Percentiles rank a stretch among this genome's conserved stretches.
phyloP scores from a whole-genome alignment of 805 yeast species.

The Candida endomychidarum region DNA sequence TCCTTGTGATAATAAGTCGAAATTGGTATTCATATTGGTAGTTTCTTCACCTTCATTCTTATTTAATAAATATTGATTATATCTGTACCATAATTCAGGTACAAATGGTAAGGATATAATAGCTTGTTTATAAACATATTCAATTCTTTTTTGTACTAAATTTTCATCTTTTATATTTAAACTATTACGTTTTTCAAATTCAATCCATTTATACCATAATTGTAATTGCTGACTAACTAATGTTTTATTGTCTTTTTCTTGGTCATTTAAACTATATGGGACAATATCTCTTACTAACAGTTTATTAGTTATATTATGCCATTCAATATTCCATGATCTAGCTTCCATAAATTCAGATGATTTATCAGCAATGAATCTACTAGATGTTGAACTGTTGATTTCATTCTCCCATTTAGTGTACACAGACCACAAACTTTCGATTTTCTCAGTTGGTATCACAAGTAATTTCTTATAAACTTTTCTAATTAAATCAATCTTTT shows the following conservation, averaged over 20 bases:
- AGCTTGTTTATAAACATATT: slow-evolving; percentile 72
- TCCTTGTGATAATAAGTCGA: slow-evolving; percentile 54
- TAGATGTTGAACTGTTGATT: slow-evolving; percentile 70
- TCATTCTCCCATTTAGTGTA: slow-evolving; percentile 85
- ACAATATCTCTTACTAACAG: slow-evolving; percentile 44
- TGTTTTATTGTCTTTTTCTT: slow-evolving; percentile 13
- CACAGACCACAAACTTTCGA: slow-evolving; percentile 78
- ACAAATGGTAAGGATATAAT: slow-evolving; percentile 58
- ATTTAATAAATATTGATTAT: slow-evolving; percentile 31
- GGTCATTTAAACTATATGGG: slow-evolving; percentile 25
- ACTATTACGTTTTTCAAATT: slow-evolving; percentile 75
- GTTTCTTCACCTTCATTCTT: slow-evolving; percentile 11
- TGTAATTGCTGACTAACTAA: slow-evolving; percentile 43
- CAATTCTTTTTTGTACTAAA: slow-evolving; percentile 54
- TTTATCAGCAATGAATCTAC: slow-evolving; percentile 79
- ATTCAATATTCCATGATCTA: slow-evolving; percentile 71
- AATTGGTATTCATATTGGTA: slow-evolving; percentile 8
- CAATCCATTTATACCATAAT: slow-evolving; percentile 73
- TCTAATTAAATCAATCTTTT: slow-evolving; percentile 73
- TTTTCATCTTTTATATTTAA: slow-evolving; percentile 53
- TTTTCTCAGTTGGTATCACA: slow-evolving; percentile 69
- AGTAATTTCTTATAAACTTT: slow-evolving; percentile 68
- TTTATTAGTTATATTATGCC: slow-evolving; percentile 55
- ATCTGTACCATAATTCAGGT: slow-evolving; percentile 78
- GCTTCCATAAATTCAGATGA: slow-evolving; percentile 87